Conservation (phyloP, 306 rosid genomes). For the Lathyrus aphaca region DNA sequence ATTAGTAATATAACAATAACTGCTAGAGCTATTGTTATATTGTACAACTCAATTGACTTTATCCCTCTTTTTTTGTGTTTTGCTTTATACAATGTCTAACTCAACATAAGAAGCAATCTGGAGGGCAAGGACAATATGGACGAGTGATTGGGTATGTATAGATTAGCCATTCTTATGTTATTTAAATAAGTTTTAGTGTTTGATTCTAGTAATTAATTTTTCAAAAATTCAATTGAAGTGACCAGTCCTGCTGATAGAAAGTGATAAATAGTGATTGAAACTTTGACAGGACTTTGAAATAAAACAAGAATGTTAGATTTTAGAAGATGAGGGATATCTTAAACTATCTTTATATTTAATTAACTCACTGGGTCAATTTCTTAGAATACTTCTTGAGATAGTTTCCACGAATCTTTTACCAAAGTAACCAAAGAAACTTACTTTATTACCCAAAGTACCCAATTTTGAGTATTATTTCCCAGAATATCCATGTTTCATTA, state of each 20-base stretch:
- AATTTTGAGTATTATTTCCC: no score
- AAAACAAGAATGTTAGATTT: not conserved
- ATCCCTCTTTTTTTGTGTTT: not conserved
- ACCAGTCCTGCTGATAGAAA: not conserved
- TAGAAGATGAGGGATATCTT: not conserved
- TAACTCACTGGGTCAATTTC: not conserved
- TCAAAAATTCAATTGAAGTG: not conserved
- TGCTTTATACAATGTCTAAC: not conserved
- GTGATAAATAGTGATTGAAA: not conserved
- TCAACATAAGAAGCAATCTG: slow-evolving; percentile 84
- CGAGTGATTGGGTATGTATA: slow-evolving; percentile 89
- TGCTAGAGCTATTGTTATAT: not conserved
- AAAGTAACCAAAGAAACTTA: no score
- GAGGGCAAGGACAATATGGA: slow-evolving; percentile 99
- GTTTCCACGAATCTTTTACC: no score
- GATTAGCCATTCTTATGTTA: not conserved
- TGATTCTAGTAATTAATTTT: not conserved
- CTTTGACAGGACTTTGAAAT: not conserved
- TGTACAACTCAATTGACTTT: no score
- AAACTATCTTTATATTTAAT: not conserved
- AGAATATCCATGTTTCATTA: no score
- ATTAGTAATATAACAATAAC: not conserved
- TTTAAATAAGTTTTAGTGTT: not conserved
- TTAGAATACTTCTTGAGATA: not conserved
- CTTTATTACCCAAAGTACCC: no score